Conservation (phyloP, 2,329 filamentous ascomycete genomes). For the Colletotrichum sp. region DNA sequence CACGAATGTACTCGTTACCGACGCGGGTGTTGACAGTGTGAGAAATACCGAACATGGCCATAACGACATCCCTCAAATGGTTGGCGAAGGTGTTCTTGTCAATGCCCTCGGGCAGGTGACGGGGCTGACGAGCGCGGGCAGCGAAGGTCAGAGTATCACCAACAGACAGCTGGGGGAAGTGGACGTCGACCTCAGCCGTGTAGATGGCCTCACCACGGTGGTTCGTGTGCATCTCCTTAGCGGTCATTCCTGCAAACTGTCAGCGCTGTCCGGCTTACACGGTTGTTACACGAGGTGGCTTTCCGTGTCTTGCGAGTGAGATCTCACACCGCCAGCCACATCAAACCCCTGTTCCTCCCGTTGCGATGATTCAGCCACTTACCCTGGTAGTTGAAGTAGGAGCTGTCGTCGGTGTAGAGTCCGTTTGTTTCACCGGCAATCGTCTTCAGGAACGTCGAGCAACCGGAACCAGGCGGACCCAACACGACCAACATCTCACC, state of each 20-base stretch:
- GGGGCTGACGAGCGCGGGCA: slow-evolving; percentile 71
- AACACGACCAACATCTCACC: slow-evolving; percentile 81
- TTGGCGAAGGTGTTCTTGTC: slow-evolving; percentile 58
- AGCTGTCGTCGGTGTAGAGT: slow-evolving; percentile 71
- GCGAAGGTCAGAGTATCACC: slow-evolving; percentile 83
- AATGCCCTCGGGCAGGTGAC: slow-evolving; percentile 64
- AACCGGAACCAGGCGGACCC: slow-evolving; percentile 75
- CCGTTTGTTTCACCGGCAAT: slow-evolving; percentile 85
- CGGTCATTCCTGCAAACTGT: slow-evolving; percentile 57
- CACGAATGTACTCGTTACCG: slow-evolving; percentile 77
- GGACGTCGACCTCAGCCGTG: slow-evolving; percentile 82
- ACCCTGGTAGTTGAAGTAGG: slow-evolving; percentile 85
- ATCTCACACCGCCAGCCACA: not conserved
- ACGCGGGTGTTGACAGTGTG: slow-evolving; percentile 77
- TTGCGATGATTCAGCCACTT: slow-evolving; percentile 24
- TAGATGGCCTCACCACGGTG: slow-evolving; percentile 89
- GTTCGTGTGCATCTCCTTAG: slow-evolving; percentile 76
- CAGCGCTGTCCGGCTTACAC: not conserved
- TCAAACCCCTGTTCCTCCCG: not conserved
- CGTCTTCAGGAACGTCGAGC: slow-evolving; percentile 85
- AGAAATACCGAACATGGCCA: slow-evolving; percentile 77
- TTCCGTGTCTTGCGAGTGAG: not conserved
- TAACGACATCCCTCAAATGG: slow-evolving; percentile 73
- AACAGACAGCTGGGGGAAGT: slow-evolving; percentile 79
- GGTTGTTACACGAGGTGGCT: not conserved